Conservation (phyloP, 179 eudicot genomes). For the Vitellaria paradoxa region DNA sequence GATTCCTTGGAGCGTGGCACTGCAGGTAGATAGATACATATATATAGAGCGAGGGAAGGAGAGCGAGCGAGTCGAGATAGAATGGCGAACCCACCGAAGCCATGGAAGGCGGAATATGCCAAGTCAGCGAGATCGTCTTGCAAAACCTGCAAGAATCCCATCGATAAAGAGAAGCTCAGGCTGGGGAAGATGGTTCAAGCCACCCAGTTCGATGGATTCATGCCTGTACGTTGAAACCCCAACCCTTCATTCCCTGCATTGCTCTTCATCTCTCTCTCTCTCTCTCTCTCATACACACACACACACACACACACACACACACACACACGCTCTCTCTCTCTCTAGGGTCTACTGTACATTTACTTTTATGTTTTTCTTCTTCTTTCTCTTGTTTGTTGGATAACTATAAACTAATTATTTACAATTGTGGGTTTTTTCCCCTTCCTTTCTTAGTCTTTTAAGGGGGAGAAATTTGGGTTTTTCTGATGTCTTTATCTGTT, state of each 20-base stretch:
- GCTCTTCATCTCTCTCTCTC: background rate
- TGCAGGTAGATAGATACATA: background rate
- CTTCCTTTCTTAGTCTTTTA: background rate
- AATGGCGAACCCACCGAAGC: slow-evolving; percentile 88
- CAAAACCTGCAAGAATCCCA: slow-evolving; percentile 65
- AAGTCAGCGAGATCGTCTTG: slow-evolving; percentile 89
- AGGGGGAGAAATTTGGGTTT: no score
- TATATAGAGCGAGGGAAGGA: background rate
- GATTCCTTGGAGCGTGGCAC: background rate
- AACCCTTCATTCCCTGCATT: background rate
- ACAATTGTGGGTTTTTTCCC: background rate
- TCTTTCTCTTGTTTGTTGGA: background rate
- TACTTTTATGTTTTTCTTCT: no score
- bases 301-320: no score
- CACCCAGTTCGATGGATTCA: slow-evolving; percentile 90
- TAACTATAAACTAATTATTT: no score
- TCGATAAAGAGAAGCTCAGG: slow-evolving; percentile 73
- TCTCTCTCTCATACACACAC: slow-evolving; percentile 11
- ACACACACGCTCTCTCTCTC: background rate
- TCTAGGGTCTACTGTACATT: background rate
- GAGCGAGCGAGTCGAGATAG: slow-evolving; percentile 13
- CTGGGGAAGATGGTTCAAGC: slow-evolving; percentile 98
- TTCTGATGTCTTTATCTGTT: background rate
- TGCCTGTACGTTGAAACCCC: slow-evolving; percentile 59
- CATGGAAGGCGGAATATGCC: slow-evolving; percentile 98